Evolutionary conservation across 1,284 basidiomycete species (phyloP), one percentile per base, ranked within the genome.

Genomic region (Microbotryum silenes-acaulis): DNA sequence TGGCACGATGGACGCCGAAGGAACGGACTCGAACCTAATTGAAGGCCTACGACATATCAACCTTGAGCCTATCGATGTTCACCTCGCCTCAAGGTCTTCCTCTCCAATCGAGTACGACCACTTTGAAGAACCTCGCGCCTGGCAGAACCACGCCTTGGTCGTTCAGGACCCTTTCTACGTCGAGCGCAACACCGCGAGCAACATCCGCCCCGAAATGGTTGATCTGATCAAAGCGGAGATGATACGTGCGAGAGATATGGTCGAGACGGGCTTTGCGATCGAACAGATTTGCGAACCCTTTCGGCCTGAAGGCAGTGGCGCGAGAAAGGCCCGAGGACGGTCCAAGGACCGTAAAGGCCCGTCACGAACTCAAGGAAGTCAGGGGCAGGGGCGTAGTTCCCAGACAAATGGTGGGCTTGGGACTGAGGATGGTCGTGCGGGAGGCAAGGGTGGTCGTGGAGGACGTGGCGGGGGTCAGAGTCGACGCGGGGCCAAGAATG

Each of bases 111-210:
- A 54, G 42, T 66, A 67, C 47, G 62, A 27, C 27, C 60, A 64
- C 8, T 75, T 70, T 52, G 57, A 57, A 20, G 69, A 72, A 48
- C 68, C 70, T 1, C 64, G 64, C 18, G 58, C 65, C 3, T 76
- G 74, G 74, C 60, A 47, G 4, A 62, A 66, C 10, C 67, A 72
- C 31, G 63, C 67, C 37, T 50, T 76, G 50, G 70, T 76, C 37
- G 71, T 74, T 2, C 75, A 75, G 56, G 75, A 76, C 57, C 75
- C 75, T 9, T 76, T 76, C 65, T 73, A 74, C 57, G 59, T 72
- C 27, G 72, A 73, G 50, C 71, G 75, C 46, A 76, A 76, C 61
- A 74, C 72, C 14, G 65, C 72, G 21, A 62, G 69, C 29, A 75
- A 75, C 63, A 68, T 75, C 50, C 60, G 47, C 14, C 63, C 64